phyloP scores from a whole-genome alignment of 1,284 basidiomycete genomes.

The Blastosporella zonata region DNA sequence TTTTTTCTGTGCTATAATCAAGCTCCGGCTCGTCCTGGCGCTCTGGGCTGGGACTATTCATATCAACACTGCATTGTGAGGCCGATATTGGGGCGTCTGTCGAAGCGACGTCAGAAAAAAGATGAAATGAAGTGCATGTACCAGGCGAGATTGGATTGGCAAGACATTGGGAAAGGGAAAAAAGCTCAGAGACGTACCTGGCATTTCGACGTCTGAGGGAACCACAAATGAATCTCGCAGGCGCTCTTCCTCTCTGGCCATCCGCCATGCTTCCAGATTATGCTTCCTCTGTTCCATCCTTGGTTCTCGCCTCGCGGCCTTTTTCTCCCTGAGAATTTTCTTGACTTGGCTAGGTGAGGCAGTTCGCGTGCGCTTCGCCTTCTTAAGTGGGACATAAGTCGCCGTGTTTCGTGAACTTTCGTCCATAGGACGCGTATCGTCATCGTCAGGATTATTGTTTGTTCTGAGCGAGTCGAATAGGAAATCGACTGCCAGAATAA shows the following conservation, averaged over 20 bases:
- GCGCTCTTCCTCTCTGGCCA: constrained; percentile 35
- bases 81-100: constrained; percentile 10
- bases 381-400: constrained; percentile 31
- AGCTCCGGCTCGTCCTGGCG: constrained; percentile 9
- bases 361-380: constrained; percentile 47
- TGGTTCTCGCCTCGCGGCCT: constrained; percentile 34
- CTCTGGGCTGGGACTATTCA: constrained; percentile 15
- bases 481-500: constrained; percentile 26
- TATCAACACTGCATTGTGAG: constrained; percentile 17
- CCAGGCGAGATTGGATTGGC: background rate
- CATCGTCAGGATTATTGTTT: constrained; percentile 27
- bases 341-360: constrained; percentile 39
- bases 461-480: constrained; percentile 31
- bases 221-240: constrained; percentile 40
- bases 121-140: background rate
- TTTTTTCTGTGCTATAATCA: constrained; percentile 4
- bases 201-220: constrained; percentile 25
- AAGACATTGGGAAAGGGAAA: background rate
- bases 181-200: constrained; percentile 19
- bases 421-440: constrained; percentile 21
- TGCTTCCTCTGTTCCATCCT: constrained; percentile 39
- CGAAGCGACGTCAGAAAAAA: constrained; percentile 1
- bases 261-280: constrained; percentile 35
- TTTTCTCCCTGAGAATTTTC: constrained; percentile 37
- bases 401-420: constrained; percentile 29